Percentiles rank a stretch among this genome's conserved stretches.
phyloP scores from a whole-genome alignment of 2,329 filamentous ascomycete species.

The Penicillium sp. region DNA sequence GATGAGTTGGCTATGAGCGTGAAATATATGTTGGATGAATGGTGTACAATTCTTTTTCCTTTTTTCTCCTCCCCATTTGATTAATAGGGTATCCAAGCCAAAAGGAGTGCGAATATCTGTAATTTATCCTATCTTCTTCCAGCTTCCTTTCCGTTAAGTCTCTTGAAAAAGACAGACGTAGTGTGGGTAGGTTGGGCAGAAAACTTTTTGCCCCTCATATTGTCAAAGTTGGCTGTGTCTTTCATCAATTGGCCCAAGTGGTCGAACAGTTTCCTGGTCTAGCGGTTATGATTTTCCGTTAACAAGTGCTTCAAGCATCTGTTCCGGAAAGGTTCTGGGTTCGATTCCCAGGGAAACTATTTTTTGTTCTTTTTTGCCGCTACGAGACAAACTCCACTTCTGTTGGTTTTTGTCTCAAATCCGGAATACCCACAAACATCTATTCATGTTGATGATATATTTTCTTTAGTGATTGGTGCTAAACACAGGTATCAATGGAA shows the following conservation, averaged over 20 bases:
- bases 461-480: no score
- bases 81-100: no score
- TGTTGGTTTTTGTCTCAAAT: background rate
- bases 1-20: background rate
- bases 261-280: constrained; percentile 8
- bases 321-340: constrained; percentile 7
- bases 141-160: no score
- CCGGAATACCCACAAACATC: background rate
- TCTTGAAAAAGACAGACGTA: no score
- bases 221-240: background rate
- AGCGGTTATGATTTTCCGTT: constrained; percentile 11
- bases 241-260: background rate
- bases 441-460: no score
- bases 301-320: background rate
- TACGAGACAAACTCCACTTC: background rate
- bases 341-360: constrained; percentile 10
- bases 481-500: no score
- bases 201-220: background rate
- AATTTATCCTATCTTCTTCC: no score
- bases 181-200: no score
- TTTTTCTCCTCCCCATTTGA: background rate
- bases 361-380: background rate
- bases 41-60: background rate
- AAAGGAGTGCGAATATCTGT: no score
- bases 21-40: background rate